Base-by-base conservation (phyloP, 495 filamentous ascomycete species). In the Aspergillus sparsus region DNA sequence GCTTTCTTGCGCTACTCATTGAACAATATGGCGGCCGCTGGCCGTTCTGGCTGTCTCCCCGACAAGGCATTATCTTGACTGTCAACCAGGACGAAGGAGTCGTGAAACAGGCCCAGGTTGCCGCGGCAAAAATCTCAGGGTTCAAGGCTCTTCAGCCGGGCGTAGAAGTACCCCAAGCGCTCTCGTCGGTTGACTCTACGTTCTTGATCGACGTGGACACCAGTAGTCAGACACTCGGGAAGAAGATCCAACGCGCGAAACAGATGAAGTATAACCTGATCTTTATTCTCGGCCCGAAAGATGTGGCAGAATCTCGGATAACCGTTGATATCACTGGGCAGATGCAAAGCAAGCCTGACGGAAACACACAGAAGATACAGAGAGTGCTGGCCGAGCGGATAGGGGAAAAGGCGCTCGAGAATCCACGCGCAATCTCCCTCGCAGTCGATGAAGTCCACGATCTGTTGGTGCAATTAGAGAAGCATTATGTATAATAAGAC, bases 41-140 rank as follows among this genome's bases (percentile, higher is more conserved):
- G 86, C 93, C 93, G 6, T 93, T 96, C 71, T 97, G 93, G 93
- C 76, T 97, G 32, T 92, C 89, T 44, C 93, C 93, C 3, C 83
- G 86, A 6, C 93, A 94, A 67, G 85, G 84, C 32, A 85, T 91
- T 47, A 83, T 97, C 46, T 64, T 96, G 44, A 91, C 91, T 0
- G 84, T 96, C 36, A 89, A 87, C 60, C 80, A 88, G 63, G 82
- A 80, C 35, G 76, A 81, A 36, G 75, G 78, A 0, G 82, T 92
- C 10, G 61, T 89, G 37, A 68, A 72, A 3, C 83, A 82, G 63
- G 88, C 90, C 1, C 67, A 80, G 33, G 63, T 80, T 31, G 80
- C 76, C 36, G 65, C 69, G 12, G 65, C 72, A 42, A 61, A 70
- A 55, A 66, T 80, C 55, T 68, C 73, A 37, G 69, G 71, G 47